Evolutionary conservation across 768 basidiomycete species (phyloP).

Genomic region (Polyporus arcularius): DNA sequence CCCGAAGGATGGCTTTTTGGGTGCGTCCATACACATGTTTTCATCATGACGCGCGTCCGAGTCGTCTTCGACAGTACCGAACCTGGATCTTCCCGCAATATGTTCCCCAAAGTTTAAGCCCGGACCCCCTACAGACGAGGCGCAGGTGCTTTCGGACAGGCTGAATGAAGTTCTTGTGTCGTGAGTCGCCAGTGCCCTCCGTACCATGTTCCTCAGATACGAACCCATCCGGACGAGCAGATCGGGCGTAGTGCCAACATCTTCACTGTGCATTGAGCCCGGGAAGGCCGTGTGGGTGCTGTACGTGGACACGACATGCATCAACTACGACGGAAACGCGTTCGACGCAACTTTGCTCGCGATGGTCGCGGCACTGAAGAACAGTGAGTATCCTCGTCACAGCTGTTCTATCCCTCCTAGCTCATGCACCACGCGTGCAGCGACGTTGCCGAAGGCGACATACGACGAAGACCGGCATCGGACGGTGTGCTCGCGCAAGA

Average conservation of each 20-base stretch:
- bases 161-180: conserved; percentile 75
- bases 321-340: conserved; percentile 96
- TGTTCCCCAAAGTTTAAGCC: conserved; percentile 95
- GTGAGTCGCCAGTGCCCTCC: conserved; percentile 43
- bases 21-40: conserved; percentile 39
- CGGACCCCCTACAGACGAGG: conserved; percentile 93
- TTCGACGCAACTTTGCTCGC: conserved; percentile 90
- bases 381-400: conserved; percentile 55
- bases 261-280: conserved; percentile 76
- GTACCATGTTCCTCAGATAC: not conserved
- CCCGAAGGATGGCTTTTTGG: conserved; percentile 79
- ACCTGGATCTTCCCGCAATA: conserved; percentile 90
- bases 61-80: conserved; percentile 65
- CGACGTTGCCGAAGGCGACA: conserved; percentile 66
- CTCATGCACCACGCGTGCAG: conserved; percentile 36
- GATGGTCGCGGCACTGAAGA: conserved; percentile 82
- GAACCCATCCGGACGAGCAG: conserved; percentile 38
- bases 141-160: conserved; percentile 85
- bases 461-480: conserved; percentile 68
- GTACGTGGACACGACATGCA: conserved; percentile 94
- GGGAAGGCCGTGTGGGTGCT: conserved; percentile 88
- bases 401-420: no score
- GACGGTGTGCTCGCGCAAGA: conserved; percentile 61
- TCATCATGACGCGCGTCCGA: not conserved
- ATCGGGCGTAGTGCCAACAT: conserved; percentile 62